Evolutionary conservation across 2,329 filamentous ascomycete genomes (phyloP).

Genomic region (Aphanoascus verrucosus): DNA sequence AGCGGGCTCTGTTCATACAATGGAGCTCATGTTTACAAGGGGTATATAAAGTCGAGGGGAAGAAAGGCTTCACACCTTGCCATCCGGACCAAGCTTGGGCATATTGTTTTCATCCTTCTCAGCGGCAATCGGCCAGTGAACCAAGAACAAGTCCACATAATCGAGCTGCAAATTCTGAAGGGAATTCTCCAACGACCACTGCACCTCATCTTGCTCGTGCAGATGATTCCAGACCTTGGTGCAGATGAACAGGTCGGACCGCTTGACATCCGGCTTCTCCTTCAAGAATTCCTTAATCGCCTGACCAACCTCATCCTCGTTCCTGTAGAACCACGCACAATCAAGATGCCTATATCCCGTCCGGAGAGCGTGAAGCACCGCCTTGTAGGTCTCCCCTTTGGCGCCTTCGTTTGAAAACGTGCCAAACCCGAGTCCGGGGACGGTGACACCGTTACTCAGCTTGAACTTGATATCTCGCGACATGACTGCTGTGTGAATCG

Average conservation of each 20-base stretch:
- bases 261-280: conserved; percentile 38
- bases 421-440: conserved; percentile 54
- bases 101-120: conserved; percentile 40
- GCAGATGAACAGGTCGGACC: conserved; percentile 42
- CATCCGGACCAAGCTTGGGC: conserved; percentile 42
- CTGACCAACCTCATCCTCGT: conserved; percentile 45
- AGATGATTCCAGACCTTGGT: conserved; percentile 47
- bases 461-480: conserved; percentile 44
- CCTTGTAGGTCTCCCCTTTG: conserved; percentile 48
- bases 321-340: conserved; percentile 46
- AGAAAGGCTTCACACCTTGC: conserved; percentile 34
- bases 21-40: neutral
- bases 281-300: conserved; percentile 47
- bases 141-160: conserved; percentile 60
- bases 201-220: conserved; percentile 38
- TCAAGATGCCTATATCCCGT: conserved; percentile 47
- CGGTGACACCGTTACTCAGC: conserved; percentile 49
- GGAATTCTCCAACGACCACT: conserved; percentile 47
- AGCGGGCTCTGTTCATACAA: neutral
- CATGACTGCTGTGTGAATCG: conserved; percentile 34
- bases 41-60: neutral
- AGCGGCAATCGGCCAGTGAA: conserved; percentile 43
- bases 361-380: conserved; percentile 41
- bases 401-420: conserved; percentile 54
- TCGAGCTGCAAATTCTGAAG: conserved; percentile 56